A percentile compares a stretch with the other conserved stretches of the same genome.
Conservation (phyloP, 352 stramenopile genomes). For the Blastocystis sp. region DNA sequence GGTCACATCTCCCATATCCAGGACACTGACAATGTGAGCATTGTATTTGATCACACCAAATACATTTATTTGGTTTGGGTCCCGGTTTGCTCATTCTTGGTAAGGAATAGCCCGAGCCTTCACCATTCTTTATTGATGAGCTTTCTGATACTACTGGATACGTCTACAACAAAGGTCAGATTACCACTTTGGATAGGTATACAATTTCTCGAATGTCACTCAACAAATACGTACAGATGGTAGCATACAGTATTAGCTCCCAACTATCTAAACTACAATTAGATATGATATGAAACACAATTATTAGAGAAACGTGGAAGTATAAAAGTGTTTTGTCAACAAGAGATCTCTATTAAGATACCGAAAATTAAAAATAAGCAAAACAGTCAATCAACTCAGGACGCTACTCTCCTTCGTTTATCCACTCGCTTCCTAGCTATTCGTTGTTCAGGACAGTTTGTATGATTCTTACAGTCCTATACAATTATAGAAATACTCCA, state of each 20-base stretch:
- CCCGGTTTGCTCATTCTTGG: conserved; percentile 5
- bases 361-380: neutral
- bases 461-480: neutral
- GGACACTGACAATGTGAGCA: conserved; percentile 46
- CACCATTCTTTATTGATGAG: neutral
- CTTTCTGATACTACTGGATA: neutral
- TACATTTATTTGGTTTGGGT: conserved; percentile 33
- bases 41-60: conserved; percentile 37
- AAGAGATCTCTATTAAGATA: no score
- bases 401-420: neutral
- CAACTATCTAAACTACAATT: neutral
- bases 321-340: neutral
- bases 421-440: neutral
- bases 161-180: neutral
- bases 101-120: neutral
- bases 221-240: neutral
- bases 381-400: neutral
- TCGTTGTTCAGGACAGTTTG: neutral
- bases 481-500: neutral
- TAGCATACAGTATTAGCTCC: neutral
- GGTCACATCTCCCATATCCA: conserved; percentile 15
- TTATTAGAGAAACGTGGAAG: neutral
- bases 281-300: conserved; percentile 1
- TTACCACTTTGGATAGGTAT: no score
- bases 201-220: no score